Conservation (phyloP, 2,329 filamentous ascomycete genomes). For the Calonectria pteridis region DNA sequence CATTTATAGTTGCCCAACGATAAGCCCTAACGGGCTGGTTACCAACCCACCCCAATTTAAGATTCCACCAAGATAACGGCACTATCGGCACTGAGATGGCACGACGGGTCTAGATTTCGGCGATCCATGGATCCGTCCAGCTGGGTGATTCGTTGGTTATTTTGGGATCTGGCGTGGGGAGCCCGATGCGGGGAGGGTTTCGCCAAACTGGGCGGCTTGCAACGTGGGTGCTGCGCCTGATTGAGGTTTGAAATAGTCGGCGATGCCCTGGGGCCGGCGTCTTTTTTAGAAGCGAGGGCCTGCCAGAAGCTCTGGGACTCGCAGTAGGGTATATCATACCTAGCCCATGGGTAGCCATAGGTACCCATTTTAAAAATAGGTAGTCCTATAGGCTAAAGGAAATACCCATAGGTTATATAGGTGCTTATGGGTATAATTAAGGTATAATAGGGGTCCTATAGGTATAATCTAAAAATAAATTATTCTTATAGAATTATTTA, state of each 20-base stretch:
- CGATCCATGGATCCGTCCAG: not conserved
- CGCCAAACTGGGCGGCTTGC: not conserved
- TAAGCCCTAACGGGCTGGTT: not conserved
- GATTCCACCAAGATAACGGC: not conserved
- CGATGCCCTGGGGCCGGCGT: not conserved
- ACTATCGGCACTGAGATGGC: not conserved
- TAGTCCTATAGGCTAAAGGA: no score
- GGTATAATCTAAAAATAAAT: no score
- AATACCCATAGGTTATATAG: no score
- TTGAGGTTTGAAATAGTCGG: not conserved
- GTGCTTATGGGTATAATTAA: no score
- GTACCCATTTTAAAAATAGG: no score
- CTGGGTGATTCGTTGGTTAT: not conserved
- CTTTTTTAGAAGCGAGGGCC: not conserved
- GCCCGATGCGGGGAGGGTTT: not conserved
- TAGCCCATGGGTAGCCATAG: no score
- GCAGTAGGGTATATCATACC: no score
- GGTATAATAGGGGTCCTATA: no score
- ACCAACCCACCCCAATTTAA: not conserved
- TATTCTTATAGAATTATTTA: no score
- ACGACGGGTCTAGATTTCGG: not conserved
- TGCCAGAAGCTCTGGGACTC: not conserved
- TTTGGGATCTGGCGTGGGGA: not conserved
- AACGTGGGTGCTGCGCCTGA: not conserved
- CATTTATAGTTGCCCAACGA: not conserved